Conservation (phyloP, 441 rosid species). For the Populus hybrid region DNA sequence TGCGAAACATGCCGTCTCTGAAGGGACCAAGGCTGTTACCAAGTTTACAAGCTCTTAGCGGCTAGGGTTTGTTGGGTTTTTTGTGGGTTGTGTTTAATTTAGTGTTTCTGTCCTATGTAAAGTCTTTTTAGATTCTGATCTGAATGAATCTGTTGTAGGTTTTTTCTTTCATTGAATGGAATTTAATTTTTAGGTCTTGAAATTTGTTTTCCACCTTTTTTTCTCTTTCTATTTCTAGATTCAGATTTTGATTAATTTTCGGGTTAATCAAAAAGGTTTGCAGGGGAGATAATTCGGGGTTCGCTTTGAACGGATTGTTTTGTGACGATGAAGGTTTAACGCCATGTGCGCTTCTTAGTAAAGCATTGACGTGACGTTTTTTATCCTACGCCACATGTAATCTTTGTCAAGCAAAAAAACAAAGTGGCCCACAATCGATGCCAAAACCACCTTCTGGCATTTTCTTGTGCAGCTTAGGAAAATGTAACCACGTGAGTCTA, state of each 20-base stretch:
- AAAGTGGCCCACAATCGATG: not conserved
- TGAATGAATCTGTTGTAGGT: not conserved
- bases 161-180: not conserved
- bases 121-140: not conserved
- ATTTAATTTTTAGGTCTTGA: not conserved
- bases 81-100: not conserved
- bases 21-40: constrained; percentile 30
- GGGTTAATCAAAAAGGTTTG: not conserved
- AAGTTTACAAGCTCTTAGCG: constrained; percentile 23
- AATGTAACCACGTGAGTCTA: not conserved
- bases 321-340: too few species aligned
- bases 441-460: not conserved
- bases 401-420: not conserved
- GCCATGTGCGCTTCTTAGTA: not conserved
- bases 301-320: too few species aligned
- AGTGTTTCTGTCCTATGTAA: constrained; percentile 3
- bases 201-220: not conserved
- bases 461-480: not conserved
- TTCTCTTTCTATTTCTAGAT: not conserved
- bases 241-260: not conserved
- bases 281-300: not conserved
- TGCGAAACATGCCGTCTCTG: constrained; percentile 28
- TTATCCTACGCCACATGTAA: not conserved
- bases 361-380: not conserved
- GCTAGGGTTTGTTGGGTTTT: not conserved